Evolutionary conservation across 352 stramenopile genomes (phyloP).

Genomic region (Pythium myriotylum): DNA sequence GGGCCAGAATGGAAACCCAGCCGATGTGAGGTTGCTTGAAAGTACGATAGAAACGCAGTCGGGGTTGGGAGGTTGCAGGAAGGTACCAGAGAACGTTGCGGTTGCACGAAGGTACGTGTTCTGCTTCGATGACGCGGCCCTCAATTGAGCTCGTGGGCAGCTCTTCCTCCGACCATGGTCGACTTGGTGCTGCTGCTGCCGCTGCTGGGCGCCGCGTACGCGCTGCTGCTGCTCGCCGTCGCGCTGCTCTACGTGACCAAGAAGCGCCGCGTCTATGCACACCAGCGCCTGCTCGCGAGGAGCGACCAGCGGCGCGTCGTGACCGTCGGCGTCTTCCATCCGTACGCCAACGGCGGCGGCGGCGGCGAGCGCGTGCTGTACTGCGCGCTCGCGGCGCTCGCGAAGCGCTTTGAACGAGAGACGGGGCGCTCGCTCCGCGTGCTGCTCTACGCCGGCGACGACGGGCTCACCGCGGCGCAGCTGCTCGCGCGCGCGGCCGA

Average conservation of each 20-base stretch:
- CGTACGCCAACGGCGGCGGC: slow-evolving; percentile 94
- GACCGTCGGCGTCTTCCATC: slow-evolving; percentile 94
- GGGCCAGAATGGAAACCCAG: too few relatives aligned
- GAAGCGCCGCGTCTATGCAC: slow-evolving; percentile 45
- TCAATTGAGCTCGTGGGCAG: not conserved
- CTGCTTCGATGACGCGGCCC: slow-evolving; percentile 4
- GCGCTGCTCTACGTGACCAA: slow-evolving; percentile 38
- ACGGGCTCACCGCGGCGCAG: slow-evolving; percentile 54
- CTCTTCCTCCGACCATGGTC: slow-evolving; percentile 8
- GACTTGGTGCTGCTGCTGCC: slow-evolving; percentile 32
- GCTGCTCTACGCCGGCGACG: slow-evolving; percentile 80
- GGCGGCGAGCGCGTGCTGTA: slow-evolving; percentile 99
- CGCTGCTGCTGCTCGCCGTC: slow-evolving; percentile 27
- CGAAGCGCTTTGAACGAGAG: slow-evolving; percentile 36
- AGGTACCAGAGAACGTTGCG: not conserved
- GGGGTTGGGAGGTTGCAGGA: slow-evolving; percentile 7
- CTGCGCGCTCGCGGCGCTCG: slow-evolving; percentile 92
- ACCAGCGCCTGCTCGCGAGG: slow-evolving; percentile 29
- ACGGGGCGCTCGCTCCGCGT: slow-evolving; percentile 36
- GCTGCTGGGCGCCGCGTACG: slow-evolving; percentile 29
- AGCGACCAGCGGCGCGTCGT: slow-evolving; percentile 35
- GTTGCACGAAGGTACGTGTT: not conserved
- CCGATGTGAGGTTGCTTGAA: too few relatives aligned
- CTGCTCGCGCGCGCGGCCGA: slow-evolving; percentile 80
- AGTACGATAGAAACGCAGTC: too few relatives aligned